Conservation (phyloP, 352 stramenopile species). For the Phytopythium boreale region DNA sequence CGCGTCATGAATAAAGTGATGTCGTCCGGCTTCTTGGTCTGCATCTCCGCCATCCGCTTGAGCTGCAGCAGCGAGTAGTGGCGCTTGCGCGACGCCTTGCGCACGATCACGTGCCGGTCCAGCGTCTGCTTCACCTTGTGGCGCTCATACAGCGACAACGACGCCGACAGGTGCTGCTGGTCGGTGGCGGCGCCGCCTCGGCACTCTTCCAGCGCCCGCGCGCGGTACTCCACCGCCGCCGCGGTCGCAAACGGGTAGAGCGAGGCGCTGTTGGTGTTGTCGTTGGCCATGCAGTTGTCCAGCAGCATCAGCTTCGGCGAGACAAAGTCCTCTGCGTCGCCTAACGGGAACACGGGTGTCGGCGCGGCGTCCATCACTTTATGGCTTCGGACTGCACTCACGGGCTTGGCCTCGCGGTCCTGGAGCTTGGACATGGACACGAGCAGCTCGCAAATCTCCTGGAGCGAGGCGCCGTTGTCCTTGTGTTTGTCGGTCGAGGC, state of each 20-base stretch:
- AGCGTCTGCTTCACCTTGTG: conserved; percentile 55
- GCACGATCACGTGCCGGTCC: conserved; percentile 48
- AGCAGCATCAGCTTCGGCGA: conserved; percentile 2
- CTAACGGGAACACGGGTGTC: conserved; percentile 1
- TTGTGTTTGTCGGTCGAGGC: conserved; percentile 2
- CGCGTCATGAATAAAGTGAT: conserved; percentile 71
- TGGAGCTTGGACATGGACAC: conserved; percentile 43
- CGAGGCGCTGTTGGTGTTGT: not conserved
- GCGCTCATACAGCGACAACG: conserved; percentile 42
- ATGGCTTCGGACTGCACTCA: not conserved
- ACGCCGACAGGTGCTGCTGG: conserved; percentile 45
- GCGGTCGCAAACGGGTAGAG: conserved; percentile 70
- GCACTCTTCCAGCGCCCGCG: conserved; percentile 39
- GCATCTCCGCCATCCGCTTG: conserved; percentile 69
- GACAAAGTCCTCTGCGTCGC: conserved; percentile 2
- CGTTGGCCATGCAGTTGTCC: not conserved
- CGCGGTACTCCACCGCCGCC: conserved; percentile 56
- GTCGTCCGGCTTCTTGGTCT: conserved; percentile 76
- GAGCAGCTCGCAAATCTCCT: conserved; percentile 51
- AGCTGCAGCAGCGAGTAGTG: conserved; percentile 75
- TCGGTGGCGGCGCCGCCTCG: conserved; percentile 8
- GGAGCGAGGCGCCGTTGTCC: conserved; percentile 15
- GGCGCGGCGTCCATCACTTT: not conserved
- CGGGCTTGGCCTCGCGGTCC: conserved; percentile 8
- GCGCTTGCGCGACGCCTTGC: conserved; percentile 46